Evolutionary conservation across 1,284 basidiomycete species (phyloP).

Genomic region (Phylloporus sp.): DNA sequence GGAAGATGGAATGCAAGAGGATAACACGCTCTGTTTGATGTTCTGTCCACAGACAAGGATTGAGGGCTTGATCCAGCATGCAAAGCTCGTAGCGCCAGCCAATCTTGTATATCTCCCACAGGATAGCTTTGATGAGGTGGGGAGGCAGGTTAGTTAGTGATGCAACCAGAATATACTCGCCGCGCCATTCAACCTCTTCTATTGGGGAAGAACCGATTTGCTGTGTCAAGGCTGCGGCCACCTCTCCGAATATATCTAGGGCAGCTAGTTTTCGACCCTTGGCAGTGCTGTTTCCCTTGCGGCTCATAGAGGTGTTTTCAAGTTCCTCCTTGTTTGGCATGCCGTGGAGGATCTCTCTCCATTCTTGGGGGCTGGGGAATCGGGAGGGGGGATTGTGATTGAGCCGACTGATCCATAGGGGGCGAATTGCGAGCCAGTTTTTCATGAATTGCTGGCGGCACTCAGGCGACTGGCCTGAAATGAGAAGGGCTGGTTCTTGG

Average conservation of each 20-base stretch:
- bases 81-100: neutral
- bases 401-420: neutral
- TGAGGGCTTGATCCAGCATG: neutral
- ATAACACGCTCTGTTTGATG: neutral
- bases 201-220: neutral
- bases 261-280: neutral
- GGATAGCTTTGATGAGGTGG: neutral
- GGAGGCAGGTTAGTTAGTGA: neutral
- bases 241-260: neutral
- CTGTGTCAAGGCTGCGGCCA: too few species aligned
- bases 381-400: neutral
- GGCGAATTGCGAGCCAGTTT: slow-evolving; percentile 14
- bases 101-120: neutral
- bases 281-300: neutral
- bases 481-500: slow-evolving; percentile 14
- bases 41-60: neutral
- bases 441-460: slow-evolving; percentile 1
- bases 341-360: neutral
- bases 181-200: neutral
- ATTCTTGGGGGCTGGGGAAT: neutral
- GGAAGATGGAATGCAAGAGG: neutral
- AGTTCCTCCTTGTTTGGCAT: neutral
- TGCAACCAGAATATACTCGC: neutral
- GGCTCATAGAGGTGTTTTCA: neutral
- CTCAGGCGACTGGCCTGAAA: neutral